Evolutionary conservation across 163 green algal species (phyloP).

Genomic region (Chlamydomonas reinhardtii): DNA sequence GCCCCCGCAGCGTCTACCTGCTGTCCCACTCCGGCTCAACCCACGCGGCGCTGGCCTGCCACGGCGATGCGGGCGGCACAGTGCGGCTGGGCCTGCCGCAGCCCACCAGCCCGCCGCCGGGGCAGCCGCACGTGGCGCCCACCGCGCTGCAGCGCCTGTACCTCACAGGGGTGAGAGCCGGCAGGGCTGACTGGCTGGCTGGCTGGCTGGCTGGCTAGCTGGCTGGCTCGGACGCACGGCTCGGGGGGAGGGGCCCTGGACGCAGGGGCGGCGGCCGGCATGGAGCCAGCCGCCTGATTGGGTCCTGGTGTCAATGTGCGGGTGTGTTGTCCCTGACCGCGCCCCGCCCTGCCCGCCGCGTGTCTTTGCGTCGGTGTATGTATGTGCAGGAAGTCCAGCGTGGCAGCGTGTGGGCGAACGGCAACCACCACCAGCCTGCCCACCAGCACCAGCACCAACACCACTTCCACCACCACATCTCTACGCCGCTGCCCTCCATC

Average conservation of each 20-base stretch:
- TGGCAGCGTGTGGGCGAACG: slow-evolving; percentile 13
- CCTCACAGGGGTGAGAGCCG: not conserved
- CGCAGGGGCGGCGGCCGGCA: too few species aligned
- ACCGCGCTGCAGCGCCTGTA: slow-evolving; percentile 37
- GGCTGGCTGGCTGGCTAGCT: not conserved
- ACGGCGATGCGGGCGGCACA: slow-evolving; percentile 24
- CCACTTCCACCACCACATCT: not conserved
- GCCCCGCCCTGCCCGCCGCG: too few species aligned
- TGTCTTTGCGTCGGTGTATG: too few species aligned
- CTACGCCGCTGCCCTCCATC: too few species aligned
- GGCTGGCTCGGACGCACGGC: too few species aligned
- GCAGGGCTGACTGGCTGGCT: not conserved
- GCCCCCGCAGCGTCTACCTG: slow-evolving; percentile 8
- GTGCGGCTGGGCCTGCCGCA: slow-evolving; percentile 25
- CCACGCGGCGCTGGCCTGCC: not conserved
- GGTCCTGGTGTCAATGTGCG: too few species aligned
- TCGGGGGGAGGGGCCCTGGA: too few species aligned
- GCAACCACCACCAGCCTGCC: not conserved
- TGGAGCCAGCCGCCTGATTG: too few species aligned
- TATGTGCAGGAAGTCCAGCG: slow-evolving; percentile 10
- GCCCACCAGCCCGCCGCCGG: not conserved
- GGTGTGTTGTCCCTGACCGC: too few species aligned
- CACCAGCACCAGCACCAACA: not conserved
- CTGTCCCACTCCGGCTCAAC: slow-evolving; percentile 14
- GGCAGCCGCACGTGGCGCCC: not conserved